A percentile compares a stretch with the other conserved stretches of the same genome.
Evolutionary conservation across 202 grass and related monocot genomes (phyloP).

Genomic region (Panicum virgatum): DNA sequence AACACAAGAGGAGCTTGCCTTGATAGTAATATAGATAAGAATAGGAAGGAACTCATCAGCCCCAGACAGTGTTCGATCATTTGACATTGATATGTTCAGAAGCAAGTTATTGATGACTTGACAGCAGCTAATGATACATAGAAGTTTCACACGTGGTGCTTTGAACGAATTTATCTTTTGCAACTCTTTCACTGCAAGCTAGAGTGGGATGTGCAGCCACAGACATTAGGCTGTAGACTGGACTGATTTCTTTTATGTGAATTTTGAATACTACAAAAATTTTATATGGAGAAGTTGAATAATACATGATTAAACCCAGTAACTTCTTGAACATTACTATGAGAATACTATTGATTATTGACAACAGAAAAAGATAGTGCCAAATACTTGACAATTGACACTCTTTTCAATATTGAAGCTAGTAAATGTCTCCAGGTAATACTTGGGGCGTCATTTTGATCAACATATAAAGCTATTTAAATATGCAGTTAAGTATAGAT

Average conservation of each 20-base stretch:
- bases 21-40: conserved; percentile 91
- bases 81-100: conserved; percentile 77
- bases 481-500: not conserved
- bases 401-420: not conserved
- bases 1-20: conserved; percentile 63
- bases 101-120: conserved; percentile 97
- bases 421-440: not conserved
- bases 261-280: not conserved
- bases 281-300: not conserved
- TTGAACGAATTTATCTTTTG: conserved; percentile 92
- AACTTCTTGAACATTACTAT: not conserved
- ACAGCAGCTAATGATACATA: conserved; percentile 88
- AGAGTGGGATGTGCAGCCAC: not conserved
- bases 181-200: conserved; percentile 95
- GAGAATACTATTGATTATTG: not conserved
- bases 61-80: conserved; percentile 60
- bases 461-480: not conserved
- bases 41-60: conserved; percentile 97
- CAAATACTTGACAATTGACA: not conserved
- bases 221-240: not conserved
- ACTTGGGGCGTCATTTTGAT: not conserved
- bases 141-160: conserved; percentile 82
- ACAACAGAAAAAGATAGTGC: not conserved
- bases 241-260: not conserved
- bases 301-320: not conserved